A percentile compares a stretch with the other conserved stretches of the same genome.
These are phyloP conservation scores for Leptographium procerum DNA, from an alignment of 2,329 filamentous ascomycete genomes.

Conservation along the genomic window DNA sequence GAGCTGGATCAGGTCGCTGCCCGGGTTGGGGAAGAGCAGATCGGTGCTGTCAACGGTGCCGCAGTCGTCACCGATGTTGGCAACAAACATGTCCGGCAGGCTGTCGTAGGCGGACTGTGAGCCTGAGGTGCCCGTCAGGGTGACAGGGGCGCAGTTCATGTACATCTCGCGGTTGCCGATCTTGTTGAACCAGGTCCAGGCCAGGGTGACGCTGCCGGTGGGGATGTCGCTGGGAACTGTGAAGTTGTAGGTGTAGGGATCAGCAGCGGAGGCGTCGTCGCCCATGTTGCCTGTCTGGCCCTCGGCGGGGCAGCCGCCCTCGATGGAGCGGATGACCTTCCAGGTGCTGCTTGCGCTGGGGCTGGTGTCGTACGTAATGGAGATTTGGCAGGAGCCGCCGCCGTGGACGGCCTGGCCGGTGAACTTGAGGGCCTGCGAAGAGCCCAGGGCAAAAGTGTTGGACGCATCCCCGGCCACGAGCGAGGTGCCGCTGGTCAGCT, in stretches of 20 bases:
- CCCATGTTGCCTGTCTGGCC: conserved; percentile 46
- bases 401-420: conserved; percentile 68
- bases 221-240: conserved; percentile 60
- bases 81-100: conserved; percentile 65
- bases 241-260: conserved; percentile 54
- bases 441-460: conserved; percentile 56
- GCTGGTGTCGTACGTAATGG: conserved; percentile 64
- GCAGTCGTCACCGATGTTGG: conserved; percentile 54
- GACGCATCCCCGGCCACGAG: conserved; percentile 33
- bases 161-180: conserved; percentile 93
- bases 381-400: conserved; percentile 85
- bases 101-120: conserved; percentile 40
- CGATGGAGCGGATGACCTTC: conserved; percentile 82
- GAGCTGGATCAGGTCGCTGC: conserved; percentile 40
- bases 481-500: conserved; percentile 39
- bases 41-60: conserved; percentile 41
- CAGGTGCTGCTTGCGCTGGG: conserved; percentile 58
- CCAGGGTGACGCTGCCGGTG: conserved; percentile 66
- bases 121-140: conserved; percentile 43
- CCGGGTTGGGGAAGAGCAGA: conserved; percentile 58
- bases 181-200: conserved; percentile 94
- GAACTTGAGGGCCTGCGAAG: conserved; percentile 50
- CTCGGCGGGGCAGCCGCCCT: conserved; percentile 70
- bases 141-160: conserved; percentile 84
- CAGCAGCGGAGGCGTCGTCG: conserved; percentile 27